Conservation (phyloP, 768 basidiomycete genomes). For the Leucocoprinus sp. region DNA sequence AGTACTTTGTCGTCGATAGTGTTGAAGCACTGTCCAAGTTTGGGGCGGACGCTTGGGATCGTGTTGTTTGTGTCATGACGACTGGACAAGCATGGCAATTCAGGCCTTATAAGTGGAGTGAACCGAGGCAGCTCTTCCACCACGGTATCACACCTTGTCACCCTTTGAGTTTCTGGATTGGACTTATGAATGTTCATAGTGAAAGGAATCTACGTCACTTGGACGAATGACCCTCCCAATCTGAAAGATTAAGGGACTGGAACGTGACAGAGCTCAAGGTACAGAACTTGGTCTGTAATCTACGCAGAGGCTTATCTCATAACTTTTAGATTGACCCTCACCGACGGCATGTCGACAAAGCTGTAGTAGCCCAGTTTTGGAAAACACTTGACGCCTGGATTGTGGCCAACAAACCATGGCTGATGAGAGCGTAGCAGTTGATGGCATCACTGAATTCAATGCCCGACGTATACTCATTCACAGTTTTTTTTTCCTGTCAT, state of each 20-base stretch:
- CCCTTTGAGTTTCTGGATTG: neutral
- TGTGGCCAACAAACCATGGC: slow-evolving; percentile 67
- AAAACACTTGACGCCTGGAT: slow-evolving; percentile 85
- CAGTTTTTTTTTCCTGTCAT: neutral
- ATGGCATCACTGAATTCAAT: slow-evolving; percentile 4
- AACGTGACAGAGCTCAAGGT: slow-evolving; percentile 95
- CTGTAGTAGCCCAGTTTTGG: slow-evolving; percentile 95
- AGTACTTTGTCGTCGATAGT: slow-evolving; percentile 87
- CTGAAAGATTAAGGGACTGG: slow-evolving; percentile 89
- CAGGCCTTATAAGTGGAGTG: slow-evolving; percentile 92
- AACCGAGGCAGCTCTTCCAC: slow-evolving; percentile 87
- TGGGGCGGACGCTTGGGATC: slow-evolving; percentile 89
- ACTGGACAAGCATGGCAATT: slow-evolving; percentile 99
- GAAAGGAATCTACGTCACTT: slow-evolving; percentile 92
- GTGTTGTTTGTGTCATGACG: slow-evolving; percentile 96
- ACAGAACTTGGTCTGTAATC: slow-evolving; percentile 11
- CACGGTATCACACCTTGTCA: slow-evolving; percentile 48
- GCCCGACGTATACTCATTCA: neutral
- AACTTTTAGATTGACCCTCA: slow-evolving; percentile 72
- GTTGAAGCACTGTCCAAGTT: slow-evolving; percentile 92
- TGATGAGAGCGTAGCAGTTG: slow-evolving; percentile 32
- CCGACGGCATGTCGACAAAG: slow-evolving; percentile 89
- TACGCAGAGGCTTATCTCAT: neutral
- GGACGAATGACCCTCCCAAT: slow-evolving; percentile 88
- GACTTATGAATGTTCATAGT: slow-evolving; percentile 39